These are phyloP conservation scores for Pseudofabraea citricarpa DNA, from an alignment of 2,329 filamentous ascomycete genomes.

Conservation along the genomic window DNA sequence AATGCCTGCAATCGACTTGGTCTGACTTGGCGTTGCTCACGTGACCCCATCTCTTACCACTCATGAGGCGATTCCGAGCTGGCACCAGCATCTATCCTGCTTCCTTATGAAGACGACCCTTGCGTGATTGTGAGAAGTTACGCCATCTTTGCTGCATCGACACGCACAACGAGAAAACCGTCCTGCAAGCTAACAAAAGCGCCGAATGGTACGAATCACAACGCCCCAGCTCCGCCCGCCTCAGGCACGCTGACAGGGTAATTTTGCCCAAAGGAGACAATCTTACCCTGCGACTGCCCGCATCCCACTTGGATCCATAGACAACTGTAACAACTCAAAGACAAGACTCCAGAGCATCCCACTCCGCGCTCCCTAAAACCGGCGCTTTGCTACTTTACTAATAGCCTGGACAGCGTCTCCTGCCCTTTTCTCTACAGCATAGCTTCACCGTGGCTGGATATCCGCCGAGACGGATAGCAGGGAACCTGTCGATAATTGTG, in stretches of 20 bases:
- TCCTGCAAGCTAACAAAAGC: no score
- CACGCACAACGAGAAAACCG: background rate
- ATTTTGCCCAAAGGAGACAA: background rate
- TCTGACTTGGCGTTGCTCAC: no score
- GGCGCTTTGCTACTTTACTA: background rate
- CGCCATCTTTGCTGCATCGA: background rate
- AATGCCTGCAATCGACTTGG: no score
- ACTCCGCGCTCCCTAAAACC: no score
- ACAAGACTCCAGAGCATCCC: background rate
- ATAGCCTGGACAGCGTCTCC: background rate
- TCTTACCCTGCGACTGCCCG: background rate
- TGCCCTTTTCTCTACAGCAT: no score
- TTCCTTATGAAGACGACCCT: no score
- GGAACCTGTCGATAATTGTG: background rate
- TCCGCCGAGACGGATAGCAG: no score
- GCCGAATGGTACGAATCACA: background rate
- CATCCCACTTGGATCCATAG: background rate
- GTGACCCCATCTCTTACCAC: no score
- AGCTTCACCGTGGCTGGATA: no score
- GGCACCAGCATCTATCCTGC: no score
- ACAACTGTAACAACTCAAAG: background rate
- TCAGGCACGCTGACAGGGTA: background rate
- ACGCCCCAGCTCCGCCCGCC: background rate
- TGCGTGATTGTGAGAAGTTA: no score
- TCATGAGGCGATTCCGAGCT: no score